Evolutionary conservation across 768 basidiomycete genomes (phyloP).

Genomic region (Mycena capillaripes): DNA sequence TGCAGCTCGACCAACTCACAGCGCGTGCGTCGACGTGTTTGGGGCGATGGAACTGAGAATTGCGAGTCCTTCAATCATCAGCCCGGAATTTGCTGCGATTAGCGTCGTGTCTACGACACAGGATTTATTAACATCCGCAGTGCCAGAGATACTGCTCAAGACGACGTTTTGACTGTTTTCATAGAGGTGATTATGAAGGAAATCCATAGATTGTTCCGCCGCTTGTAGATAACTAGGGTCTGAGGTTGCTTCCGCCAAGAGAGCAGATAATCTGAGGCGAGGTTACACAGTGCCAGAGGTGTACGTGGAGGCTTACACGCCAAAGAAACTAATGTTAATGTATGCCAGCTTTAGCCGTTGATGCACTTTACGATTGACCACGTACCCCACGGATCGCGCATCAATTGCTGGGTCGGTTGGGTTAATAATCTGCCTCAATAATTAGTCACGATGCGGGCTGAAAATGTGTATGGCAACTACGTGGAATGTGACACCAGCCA

Average conservation of each 20-base stretch:
- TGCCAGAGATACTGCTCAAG: neutral
- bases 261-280: conserved; percentile 4
- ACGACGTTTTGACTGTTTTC: neutral
- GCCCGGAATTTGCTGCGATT: neutral
- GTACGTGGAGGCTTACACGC: neutral
- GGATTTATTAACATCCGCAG: neutral
- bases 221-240: conserved; percentile 24
- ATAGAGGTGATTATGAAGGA: conserved; percentile 10
- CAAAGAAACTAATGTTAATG: neutral
- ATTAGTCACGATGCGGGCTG: too few species aligned
- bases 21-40: neutral
- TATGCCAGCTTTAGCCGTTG: neutral
- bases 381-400: too few species aligned
- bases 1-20: neutral
- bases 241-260: conserved; percentile 11
- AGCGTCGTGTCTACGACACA: neutral
- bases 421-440: too few species aligned
- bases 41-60: neutral
- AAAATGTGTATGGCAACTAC: too few species aligned
- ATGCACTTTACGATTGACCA: too few species aligned
- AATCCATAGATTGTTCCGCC: neutral
- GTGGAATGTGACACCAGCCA: too few species aligned
- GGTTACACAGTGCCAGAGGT: neutral
- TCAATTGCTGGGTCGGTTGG: too few species aligned
- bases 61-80: conserved; percentile 14